Conservation (phyloP, 345 rosid species). For the Sisymbrium altissimum region DNA sequence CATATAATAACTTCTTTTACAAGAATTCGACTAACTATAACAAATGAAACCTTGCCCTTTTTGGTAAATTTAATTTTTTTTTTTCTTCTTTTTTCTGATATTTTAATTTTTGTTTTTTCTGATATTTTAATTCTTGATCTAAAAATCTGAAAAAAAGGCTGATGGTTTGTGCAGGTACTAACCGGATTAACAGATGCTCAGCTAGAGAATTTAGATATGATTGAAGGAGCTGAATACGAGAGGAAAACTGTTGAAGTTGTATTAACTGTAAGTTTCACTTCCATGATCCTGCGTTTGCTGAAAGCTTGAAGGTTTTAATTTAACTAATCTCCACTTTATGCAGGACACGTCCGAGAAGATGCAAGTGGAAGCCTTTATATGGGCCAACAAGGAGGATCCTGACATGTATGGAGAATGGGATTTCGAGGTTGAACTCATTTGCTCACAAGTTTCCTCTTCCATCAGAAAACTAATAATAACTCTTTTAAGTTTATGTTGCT, state of each 20-base stretch:
- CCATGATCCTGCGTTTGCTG: not conserved
- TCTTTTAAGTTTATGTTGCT: not conserved
- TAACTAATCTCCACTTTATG: not conserved
- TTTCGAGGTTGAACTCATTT: constrained; percentile 59
- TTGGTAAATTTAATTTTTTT: not conserved
- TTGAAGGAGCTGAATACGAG: constrained; percentile 73
- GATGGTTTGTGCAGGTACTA: constrained; percentile 46
- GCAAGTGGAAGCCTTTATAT: constrained; percentile 54
- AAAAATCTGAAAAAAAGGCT: not conserved
- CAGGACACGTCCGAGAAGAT: constrained; percentile 55
- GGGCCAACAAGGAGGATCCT: constrained; percentile 66
- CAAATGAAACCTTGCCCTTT: too few species aligned
- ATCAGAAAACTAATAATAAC: not conserved
- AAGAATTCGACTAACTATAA: too few species aligned
- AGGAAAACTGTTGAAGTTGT: constrained; percentile 59
- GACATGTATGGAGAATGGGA: constrained; percentile 82
- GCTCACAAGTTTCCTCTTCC: not conserved
- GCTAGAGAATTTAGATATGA: constrained; percentile 52
- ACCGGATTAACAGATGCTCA: constrained; percentile 66
- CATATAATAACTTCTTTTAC: too few species aligned
- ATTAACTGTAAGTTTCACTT: constrained; percentile 39
- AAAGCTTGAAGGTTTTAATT: not conserved
- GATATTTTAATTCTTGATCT: not conserved
- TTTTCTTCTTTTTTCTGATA: not conserved
- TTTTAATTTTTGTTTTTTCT: too few species aligned